Percentiles rank a stretch among this genome's conserved stretches.
phyloP scores from a whole-genome alignment of 2,329 filamentous ascomycete species.

The Exophiala calicioides region DNA sequence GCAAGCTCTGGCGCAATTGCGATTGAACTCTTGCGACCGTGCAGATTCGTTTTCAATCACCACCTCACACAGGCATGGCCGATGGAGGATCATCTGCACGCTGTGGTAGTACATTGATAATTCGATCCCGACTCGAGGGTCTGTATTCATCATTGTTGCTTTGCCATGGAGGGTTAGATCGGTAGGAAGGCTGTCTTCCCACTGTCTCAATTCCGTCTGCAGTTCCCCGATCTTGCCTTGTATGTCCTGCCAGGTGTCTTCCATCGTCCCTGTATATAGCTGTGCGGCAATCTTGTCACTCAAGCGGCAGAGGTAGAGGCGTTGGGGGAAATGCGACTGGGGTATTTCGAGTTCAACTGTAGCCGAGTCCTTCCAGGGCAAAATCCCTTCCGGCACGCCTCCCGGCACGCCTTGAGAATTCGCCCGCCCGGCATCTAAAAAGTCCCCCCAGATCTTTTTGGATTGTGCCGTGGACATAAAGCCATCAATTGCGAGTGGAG shows the following conservation, averaged over 20 bases:
- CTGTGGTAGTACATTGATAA: conserved; percentile 33
- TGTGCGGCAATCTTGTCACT: conserved; percentile 23
- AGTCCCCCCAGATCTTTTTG: conserved; percentile 19
- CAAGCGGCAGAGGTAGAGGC: conserved; percentile 19
- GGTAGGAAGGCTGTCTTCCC: conserved; percentile 19
- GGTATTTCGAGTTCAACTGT: conserved; percentile 13
- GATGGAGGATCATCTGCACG: conserved; percentile 32
- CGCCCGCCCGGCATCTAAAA: conserved; percentile 11
- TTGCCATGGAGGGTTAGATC: conserved; percentile 15
- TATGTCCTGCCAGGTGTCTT: conserved; percentile 20
- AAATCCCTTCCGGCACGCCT: conserved; percentile 16
- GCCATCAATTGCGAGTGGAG: not conserved
- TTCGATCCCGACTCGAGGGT: conserved; percentile 27
- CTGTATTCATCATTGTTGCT: conserved; percentile 10
- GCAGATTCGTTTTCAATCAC: conserved; percentile 31
- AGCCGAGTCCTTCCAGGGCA: conserved; percentile 22
- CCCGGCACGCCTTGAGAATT: conserved; percentile 18
- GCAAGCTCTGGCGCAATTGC: conserved; percentile 26
- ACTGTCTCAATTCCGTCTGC: conserved; percentile 21
- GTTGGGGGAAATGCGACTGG: conserved; percentile 16
- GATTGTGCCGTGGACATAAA: conserved; percentile 1
- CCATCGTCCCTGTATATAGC: conserved; percentile 17
- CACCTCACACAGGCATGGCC: conserved; percentile 34
- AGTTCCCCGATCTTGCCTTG: conserved; percentile 22
- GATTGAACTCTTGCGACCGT: conserved; percentile 24